Evolutionary conservation across 164 flowering plant genomes (phyloP), one percentile per base, ranked within the genome.

Genomic region (Nelumbo lutea): DNA sequence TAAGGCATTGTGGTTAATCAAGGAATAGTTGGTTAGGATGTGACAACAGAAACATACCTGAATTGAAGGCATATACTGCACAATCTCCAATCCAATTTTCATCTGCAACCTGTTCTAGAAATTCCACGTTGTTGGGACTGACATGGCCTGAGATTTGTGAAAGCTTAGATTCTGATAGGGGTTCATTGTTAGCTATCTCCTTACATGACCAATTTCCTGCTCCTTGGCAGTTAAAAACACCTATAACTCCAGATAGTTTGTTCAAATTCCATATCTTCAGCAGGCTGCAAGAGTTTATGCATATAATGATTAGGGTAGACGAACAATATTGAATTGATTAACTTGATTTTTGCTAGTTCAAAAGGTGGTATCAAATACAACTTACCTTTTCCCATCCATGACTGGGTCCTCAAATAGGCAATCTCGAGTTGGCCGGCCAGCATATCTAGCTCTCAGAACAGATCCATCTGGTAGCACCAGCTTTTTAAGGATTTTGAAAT

Each of bases 191-290:
- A 42, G 47, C 43, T 62, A 9, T 73, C 42, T 79, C 59, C 61
- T 64, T 86, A 78, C 79, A 41, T 9, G 86, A 87, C 97, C 97
- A 92, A 68, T 57, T 70, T 68, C 93, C 97, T n/a, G 85, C 90
- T 69, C 94, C 91, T 85, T 92, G 93, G 76, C 97, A 92, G 59
- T 92, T 90, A 48, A 90, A 92, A 58, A 84, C 85, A 47, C 97
- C 97, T 3, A 92, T n/a, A 6, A 92, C 80, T 39, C 96, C 92
- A 6, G 82, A 52, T 27, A 80, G 72, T 80, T 88, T 87, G 71
- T 92, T 92, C 82, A 88, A 59, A 75, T 92, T 90, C 96, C 97
- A 92, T 27, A 92, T 83, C 78, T 92, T 92, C 61, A 90, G 70
- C 50, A 89, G 75, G 65, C 95, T 91, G 81, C 79, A 78, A 68